Conservation (phyloP, 306 rosid species). For the Lithocarpus polystachyus region DNA sequence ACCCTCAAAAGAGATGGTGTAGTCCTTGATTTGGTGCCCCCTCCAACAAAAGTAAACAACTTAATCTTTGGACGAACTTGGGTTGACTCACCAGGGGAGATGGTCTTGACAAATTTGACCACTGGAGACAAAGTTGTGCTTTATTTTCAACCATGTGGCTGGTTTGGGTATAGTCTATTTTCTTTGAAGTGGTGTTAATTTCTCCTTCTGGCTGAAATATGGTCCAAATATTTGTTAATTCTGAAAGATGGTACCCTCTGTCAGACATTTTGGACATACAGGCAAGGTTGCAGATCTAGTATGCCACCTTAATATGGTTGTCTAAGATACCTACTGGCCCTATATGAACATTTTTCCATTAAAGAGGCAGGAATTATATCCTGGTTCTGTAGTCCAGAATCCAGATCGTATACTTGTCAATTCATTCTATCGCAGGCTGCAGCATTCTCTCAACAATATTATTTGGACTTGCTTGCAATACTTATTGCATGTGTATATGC, state of each 20-base stretch:
- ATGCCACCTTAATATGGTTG: neutral
- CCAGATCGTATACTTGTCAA: neutral
- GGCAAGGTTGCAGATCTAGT: neutral
- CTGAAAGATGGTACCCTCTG: neutral
- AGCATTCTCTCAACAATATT: neutral
- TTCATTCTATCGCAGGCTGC: neutral
- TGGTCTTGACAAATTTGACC: slow-evolving; percentile 69
- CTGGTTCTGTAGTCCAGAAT: neutral
- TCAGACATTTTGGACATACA: slow-evolving; percentile 1
- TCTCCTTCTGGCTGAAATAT: neutral
- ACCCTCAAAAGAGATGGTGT: slow-evolving; percentile 76
- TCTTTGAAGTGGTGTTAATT: slow-evolving; percentile 8
- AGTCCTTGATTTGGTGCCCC: slow-evolving; percentile 82
- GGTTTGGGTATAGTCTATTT: slow-evolving; percentile 72
- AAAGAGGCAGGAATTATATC: neutral
- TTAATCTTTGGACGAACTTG: slow-evolving; percentile 88
- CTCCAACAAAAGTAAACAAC: slow-evolving; percentile 85
- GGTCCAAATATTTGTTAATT: neutral
- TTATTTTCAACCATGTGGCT: slow-evolving; percentile 93
- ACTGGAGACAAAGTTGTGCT: slow-evolving; percentile 87
- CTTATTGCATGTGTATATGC: neutral
- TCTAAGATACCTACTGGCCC: neutral
- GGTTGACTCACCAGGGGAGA: slow-evolving; percentile 88
- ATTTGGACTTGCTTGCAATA: neutral
- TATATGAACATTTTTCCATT: neutral